Evolutionary conservation across 768 basidiomycete genomes (phyloP), one percentile per base, ranked within the genome.

Genomic region (Lactifluus subvellereus): DNA sequence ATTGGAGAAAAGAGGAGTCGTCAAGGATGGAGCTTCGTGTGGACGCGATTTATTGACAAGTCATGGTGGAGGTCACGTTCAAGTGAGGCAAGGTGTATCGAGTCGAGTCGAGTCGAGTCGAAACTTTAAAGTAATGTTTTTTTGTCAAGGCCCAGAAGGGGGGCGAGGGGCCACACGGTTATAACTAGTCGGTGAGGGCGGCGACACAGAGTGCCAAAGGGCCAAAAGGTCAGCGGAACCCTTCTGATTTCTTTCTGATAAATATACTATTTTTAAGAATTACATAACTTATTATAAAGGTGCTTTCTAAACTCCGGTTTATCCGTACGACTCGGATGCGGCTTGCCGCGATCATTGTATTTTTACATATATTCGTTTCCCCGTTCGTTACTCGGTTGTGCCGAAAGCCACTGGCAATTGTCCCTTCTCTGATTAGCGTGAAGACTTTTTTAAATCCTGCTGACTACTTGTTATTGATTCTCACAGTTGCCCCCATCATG

Each of bases 41-140:
- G 64, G 56, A 53, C 54, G 69, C 22, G 47, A 48, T 73, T 74
- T 75, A 74, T 72, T 67, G 73, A 64, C 72, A 67, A 69, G 72
- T 74, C 76, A 77, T 77, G 75, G 72, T 69, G 71, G 66, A 68
- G 59, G 65, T 65, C 61, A 74, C 71, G 74, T 71, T 72, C 66
- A 65, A 58, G 48, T 64, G 63, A 50, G 40, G 62, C 22, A 14
- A 20, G 57, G 33, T 57, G 38, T 62, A 42, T 56, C 54, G 42
- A 56, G 32, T 62, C 40, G 35, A 47, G 42, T 59, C 35, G 62
- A 54, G 50, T 53, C 45, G 67, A 68, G 54, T 67, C 52, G 59
- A 37, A 57, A 61, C 51, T 32, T 54, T 47, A 30, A 45, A 33
- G 40, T 51, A 45, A n/a, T 32, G 6, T 27, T 27, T 10, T 37